These are phyloP conservation scores for Neonothopanus nambi DNA, from an alignment of 1,284 basidiomycete species.

Conservation along the genomic window DNA sequence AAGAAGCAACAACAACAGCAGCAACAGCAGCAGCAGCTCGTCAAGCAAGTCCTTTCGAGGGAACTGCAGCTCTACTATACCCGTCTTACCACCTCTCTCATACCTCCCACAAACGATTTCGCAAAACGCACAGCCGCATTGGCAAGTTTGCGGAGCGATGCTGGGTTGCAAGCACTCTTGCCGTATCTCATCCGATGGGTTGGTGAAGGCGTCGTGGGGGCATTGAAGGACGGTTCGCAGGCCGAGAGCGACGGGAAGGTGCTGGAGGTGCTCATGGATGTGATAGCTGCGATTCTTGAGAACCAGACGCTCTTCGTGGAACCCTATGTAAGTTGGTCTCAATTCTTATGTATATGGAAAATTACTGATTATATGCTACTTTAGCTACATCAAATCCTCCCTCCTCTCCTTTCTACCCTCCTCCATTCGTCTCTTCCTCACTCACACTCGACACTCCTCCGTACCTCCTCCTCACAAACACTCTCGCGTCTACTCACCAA, in stretches of 20 bases:
- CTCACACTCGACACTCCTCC: conserved; percentile 60
- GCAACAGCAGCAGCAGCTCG: conserved; percentile 63
- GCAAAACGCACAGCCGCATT: conserved; percentile 84
- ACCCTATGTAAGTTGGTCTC: conserved; percentile 78
- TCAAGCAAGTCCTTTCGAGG: conserved; percentile 91
- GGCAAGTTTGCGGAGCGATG: conserved; percentile 86
- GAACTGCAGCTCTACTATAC: conserved; percentile 97
- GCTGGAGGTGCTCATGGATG: conserved; percentile 80
- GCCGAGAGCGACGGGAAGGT: conserved; percentile 64
- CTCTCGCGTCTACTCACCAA: conserved; percentile 78
- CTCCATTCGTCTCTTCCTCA: conserved; percentile 81
- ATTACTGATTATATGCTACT: conserved; percentile 9
- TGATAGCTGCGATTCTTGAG: conserved; percentile 78
- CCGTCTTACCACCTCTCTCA: conserved; percentile 83
- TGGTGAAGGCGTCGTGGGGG: conserved; percentile 81
- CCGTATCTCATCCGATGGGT: conserved; percentile 97
- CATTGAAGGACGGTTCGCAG: conserved; percentile 59
- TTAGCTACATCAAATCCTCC: conserved; percentile 93
- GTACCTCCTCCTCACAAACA: conserved; percentile 78
- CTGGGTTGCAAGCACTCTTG: conserved; percentile 91
- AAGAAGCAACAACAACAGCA: conserved; percentile 45
- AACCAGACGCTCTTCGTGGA: conserved; percentile 93
- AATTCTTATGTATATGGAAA: neutral
- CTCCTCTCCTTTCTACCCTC: conserved; percentile 88
- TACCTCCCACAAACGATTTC: conserved; percentile 62